A percentile compares a stretch with the other conserved stretches of the same genome.
Evolutionary conservation across 2,329 filamentous ascomycete genomes (phyloP).

Genomic region (Trichoderma semiorbis): DNA sequence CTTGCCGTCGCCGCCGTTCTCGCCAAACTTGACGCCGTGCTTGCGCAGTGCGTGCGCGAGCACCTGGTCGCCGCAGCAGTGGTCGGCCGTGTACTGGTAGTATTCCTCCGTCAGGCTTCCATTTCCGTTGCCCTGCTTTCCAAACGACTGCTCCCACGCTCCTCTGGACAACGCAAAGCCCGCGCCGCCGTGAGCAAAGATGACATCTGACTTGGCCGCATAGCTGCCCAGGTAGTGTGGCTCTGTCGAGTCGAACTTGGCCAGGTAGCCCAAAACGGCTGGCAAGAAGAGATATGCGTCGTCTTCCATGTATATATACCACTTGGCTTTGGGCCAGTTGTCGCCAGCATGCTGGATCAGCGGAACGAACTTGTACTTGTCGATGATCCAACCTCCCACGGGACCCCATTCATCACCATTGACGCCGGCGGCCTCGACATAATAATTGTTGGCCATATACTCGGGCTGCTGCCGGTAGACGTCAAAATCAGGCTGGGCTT

Average conservation of each 20-base stretch:
- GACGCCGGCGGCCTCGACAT: slow-evolving; percentile 23
- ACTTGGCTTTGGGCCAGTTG: slow-evolving; percentile 26
- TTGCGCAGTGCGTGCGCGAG: slow-evolving; percentile 23
- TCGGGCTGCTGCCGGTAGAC: slow-evolving; percentile 26
- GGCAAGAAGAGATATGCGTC: slow-evolving; percentile 27
- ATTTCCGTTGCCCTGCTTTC: slow-evolving; percentile 13
- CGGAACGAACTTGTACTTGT: slow-evolving; percentile 29
- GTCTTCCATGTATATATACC: slow-evolving; percentile 29
- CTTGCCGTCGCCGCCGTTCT: slow-evolving; percentile 26
- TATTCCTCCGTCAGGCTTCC: slow-evolving; percentile 22
- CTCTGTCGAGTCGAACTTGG: slow-evolving; percentile 22
- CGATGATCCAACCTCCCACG: slow-evolving; percentile 26
- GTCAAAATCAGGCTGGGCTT: slow-evolving; percentile 23
- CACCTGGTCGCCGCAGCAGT: slow-evolving; percentile 28
- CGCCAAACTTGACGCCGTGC: slow-evolving; percentile 25
- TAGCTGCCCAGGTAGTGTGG: slow-evolving; percentile 27
- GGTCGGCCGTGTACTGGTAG: slow-evolving; percentile 24
- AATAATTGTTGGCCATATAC: slow-evolving; percentile 25
- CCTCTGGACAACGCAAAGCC: slow-evolving; percentile 26
- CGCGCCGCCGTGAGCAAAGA: slow-evolving; percentile 26
- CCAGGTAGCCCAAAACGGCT: slow-evolving; percentile 21
- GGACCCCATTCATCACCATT: slow-evolving; percentile 26
- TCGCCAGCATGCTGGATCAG: slow-evolving; percentile 26
- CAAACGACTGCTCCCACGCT: slow-evolving; percentile 27
- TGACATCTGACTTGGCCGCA: slow-evolving; percentile 25